These are phyloP conservation scores for Tagetes patula DNA, from an alignment of 129 eudicot species.

Conservation along the genomic window DNA sequence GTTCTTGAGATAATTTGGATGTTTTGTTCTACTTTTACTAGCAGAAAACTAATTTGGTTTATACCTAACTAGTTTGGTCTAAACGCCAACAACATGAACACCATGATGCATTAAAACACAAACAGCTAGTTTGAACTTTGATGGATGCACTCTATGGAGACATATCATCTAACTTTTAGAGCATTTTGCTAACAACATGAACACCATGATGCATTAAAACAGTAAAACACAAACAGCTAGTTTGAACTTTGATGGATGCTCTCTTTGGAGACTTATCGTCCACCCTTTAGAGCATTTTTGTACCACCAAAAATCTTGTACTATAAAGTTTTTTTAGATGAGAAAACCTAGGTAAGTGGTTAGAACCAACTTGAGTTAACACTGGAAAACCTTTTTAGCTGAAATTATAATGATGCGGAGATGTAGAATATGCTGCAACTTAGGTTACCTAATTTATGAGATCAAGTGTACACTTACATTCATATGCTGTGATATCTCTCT, in stretches of 20 bases:
- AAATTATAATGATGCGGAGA: not conserved
- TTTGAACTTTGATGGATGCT: not conserved
- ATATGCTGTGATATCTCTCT: not conserved
- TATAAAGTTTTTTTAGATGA: not conserved
- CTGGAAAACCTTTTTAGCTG: not conserved
- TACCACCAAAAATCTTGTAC: not conserved
- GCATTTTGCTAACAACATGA: not conserved
- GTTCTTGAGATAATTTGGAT: not conserved
- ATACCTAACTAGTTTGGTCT: not conserved
- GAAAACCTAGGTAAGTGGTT: not conserved
- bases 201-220: not conserved
- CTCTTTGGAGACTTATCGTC: not conserved
- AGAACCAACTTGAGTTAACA: not conserved
- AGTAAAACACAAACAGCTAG: not conserved
- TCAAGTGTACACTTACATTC: not conserved
- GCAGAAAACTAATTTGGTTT: not conserved
- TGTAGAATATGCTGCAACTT: not conserved
- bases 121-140: not conserved
- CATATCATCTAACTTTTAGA: too few relatives aligned
- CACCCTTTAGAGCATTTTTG: not conserved
- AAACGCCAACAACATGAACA: not conserved
- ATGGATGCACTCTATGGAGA: too few relatives aligned
- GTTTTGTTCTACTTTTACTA: not conserved
- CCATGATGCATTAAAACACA: not conserved
- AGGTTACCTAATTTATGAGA: not conserved